Evolutionary conservation across 116 monocot species (phyloP).

Genomic region (Phalaenopsis hybrid): DNA sequence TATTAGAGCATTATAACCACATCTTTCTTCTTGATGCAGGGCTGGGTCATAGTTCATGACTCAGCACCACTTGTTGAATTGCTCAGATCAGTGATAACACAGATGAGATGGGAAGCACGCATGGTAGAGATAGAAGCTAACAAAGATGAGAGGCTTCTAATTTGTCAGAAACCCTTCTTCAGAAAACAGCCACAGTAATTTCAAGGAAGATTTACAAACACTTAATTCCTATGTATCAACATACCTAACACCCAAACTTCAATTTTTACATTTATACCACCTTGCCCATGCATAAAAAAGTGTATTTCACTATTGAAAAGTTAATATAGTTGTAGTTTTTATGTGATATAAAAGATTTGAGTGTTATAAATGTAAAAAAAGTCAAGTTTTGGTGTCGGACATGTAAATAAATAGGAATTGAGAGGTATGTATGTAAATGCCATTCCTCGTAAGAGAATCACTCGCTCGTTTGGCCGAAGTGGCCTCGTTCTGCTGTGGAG

Average conservation of each 20-base stretch:
- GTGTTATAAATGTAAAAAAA: too few species aligned
- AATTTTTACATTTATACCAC: too few species aligned
- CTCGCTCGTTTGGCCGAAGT: background rate
- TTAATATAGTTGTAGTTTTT: too few species aligned
- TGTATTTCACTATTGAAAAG: too few species aligned
- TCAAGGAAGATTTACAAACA: background rate
- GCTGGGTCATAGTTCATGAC: conserved; percentile 91
- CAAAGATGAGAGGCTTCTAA: conserved; percentile 73
- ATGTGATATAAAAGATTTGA: too few species aligned
- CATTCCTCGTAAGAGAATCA: background rate
- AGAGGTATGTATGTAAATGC: too few species aligned
- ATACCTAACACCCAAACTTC: too few species aligned
- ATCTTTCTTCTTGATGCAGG: conserved; percentile 36
- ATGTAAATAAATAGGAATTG: too few species aligned
- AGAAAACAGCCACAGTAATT: conserved; percentile 41
- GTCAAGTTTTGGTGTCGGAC: too few species aligned
- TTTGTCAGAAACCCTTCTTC: conserved; percentile 93
- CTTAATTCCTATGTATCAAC: too few species aligned
- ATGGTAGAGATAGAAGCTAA: conserved; percentile 56
- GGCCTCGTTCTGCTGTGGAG: conserved; percentile 21
- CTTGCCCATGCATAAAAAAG: too few species aligned
- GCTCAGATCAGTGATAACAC: conserved; percentile 49
- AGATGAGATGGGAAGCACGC: conserved; percentile 86
- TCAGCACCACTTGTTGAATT: conserved; percentile 47
- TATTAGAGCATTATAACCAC: too few species aligned